Conservation (phyloP, 345 rosid species). For the Eucalyptus marginata region DNA sequence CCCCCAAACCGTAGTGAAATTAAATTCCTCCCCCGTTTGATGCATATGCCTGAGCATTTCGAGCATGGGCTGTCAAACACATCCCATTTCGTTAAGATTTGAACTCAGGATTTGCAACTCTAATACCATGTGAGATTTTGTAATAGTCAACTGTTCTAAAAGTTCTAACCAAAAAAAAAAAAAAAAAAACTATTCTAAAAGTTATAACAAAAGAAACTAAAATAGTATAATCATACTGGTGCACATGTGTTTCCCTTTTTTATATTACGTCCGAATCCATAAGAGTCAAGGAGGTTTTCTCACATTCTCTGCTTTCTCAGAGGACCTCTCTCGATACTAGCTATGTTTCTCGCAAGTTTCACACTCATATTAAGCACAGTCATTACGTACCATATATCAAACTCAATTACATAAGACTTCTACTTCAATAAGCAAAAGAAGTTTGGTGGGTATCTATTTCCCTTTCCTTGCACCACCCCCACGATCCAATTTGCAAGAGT, state of each 20-base stretch:
- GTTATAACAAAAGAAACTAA: no score
- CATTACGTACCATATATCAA: background rate
- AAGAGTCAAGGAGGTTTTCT: background rate
- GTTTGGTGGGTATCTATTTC: background rate
- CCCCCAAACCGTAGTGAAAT: background rate
- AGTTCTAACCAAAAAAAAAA: no score
- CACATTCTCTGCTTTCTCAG: background rate
- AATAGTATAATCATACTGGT: background rate
- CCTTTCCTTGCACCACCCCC: background rate
- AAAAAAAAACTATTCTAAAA: no score
- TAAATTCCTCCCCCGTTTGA: background rate
- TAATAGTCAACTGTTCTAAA: fast-evolving
- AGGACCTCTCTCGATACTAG: background rate
- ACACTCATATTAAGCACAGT: background rate
- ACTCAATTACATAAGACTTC: background rate
- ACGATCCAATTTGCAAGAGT: background rate
- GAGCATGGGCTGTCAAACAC: background rate
- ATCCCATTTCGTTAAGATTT: fast-evolving
- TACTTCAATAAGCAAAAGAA: background rate
- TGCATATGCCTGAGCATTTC: background rate
- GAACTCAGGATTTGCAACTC: fast-evolving
- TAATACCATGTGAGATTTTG: fast-evolving
- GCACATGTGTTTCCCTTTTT: background rate
- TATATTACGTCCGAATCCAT: background rate
- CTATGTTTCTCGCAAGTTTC: background rate